Conservation (phyloP, 768 basidiomycete genomes). For the Lactifluus pinguis region DNA sequence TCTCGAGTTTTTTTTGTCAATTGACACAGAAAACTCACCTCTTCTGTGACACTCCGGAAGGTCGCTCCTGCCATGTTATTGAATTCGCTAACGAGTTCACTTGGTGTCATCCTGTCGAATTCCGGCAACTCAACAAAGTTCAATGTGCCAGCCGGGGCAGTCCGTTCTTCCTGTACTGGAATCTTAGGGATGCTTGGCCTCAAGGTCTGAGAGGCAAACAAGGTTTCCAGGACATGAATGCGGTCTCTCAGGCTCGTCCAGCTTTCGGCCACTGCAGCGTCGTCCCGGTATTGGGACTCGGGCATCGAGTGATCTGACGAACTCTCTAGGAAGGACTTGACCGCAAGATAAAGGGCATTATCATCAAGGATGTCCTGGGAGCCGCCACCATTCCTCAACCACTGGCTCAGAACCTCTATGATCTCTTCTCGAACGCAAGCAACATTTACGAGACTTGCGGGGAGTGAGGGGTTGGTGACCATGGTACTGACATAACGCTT, state of each 20-base stretch:
- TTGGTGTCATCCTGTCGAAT: conserved; percentile 52
- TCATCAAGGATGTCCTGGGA: conserved; percentile 76
- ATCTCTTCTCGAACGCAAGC: conserved; percentile 52
- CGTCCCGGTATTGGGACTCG: conserved; percentile 20
- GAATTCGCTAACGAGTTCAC: conserved; percentile 68
- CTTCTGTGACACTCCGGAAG: conserved; percentile 68
- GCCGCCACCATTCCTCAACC: conserved; percentile 66
- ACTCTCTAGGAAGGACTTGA: conserved; percentile 52
- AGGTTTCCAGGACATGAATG: neutral
- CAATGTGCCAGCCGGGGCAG: neutral
- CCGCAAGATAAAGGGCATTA: conserved; percentile 45
- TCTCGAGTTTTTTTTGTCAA: neutral
- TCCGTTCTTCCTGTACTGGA: neutral
- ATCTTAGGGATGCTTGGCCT: conserved; percentile 8
- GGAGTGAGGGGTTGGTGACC: conserved; percentile 33
- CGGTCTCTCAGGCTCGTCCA: conserved; percentile 6
- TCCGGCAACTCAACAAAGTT: conserved; percentile 40
- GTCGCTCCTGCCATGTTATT: conserved; percentile 71
- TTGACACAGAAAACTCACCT: conserved; percentile 45
- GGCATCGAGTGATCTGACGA: conserved; percentile 44
- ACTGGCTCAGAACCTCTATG: conserved; percentile 56
- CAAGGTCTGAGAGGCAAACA: conserved; percentile 11
- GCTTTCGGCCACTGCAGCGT: conserved; percentile 6
- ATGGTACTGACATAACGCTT: conserved; percentile 59
- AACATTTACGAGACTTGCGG: conserved; percentile 40